A percentile compares a stretch with the other conserved stretches of the same genome.
phyloP scores from a whole-genome alignment of 2,329 filamentous ascomycete species.

The Nigrospora osmanthi region DNA sequence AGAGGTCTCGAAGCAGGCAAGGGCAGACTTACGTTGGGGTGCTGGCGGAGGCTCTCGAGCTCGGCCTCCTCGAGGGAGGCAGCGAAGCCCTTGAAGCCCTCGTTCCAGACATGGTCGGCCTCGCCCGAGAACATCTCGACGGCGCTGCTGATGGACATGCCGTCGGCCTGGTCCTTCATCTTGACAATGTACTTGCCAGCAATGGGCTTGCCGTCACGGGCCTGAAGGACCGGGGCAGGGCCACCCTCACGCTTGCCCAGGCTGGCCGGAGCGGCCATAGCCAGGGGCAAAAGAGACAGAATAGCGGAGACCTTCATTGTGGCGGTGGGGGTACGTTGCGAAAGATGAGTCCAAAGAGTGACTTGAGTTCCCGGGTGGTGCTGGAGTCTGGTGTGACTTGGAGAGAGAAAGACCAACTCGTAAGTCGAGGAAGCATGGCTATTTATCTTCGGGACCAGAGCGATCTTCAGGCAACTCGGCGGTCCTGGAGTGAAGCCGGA shows the following conservation, averaged over 20 bases:
- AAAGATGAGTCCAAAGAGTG: conserved; percentile 1
- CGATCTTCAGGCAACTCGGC: too few species aligned
- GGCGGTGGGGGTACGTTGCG: background rate
- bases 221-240: conserved; percentile 7
- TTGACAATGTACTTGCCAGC: conserved; percentile 31
- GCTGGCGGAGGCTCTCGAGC: conserved; percentile 24
- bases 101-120: conserved; percentile 14
- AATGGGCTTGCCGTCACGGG: conserved; percentile 10
- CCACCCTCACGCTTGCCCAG: conserved; percentile 5
- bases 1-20: background rate
- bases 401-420: background rate
- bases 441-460: background rate
- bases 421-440: background rate
- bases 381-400: background rate
- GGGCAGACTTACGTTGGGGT: conserved; percentile 20
- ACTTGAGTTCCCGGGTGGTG: background rate
- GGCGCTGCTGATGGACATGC: conserved; percentile 17
- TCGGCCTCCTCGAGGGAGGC: conserved; percentile 29
- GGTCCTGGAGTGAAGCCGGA: background rate
- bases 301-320: conserved; percentile 8
- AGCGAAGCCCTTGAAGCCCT: conserved; percentile 26
- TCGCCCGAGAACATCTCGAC: conserved; percentile 6
- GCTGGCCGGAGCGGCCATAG: conserved; percentile 8
- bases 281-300: conserved; percentile 9
- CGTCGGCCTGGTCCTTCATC: conserved; percentile 23